Base-by-base conservation (phyloP, 495 filamentous ascomycete species). In the Penicillium crystallinum region DNA sequence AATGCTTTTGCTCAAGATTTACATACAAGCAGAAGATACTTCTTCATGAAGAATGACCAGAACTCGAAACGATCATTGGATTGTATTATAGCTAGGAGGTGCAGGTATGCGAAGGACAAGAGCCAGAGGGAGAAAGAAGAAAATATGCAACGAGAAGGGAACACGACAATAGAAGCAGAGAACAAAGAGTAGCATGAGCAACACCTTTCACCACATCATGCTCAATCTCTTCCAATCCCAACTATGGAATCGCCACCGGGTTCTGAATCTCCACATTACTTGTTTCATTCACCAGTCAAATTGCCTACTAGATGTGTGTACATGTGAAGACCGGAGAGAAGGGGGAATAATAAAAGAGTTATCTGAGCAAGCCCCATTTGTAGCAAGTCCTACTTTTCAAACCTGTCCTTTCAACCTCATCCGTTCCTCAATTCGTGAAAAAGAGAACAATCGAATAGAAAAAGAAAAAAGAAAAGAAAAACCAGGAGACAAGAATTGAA, bases 401-500 rank as follows among this genome's bases (percentile, higher is more conserved):
- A 18, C 9, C 25, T 27, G 29, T 4, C 5, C 5, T 9, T 31
- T 9, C 3, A 2, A 31, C 22, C 34, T 18, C 23, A 18, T 6
- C n/a, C 14, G 31, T 12, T 11, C 27, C 27, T 34, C 37, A 30
- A 38, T 40, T 39, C 54, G 23, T 40, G 29, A 31, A 10, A 11
- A 31, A 31, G 10, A 9, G 19, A 25, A 46, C 36, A 49, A 30
- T 44, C 43, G 12, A 21, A 29, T 7, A 43, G 34, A 35, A 49
- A 33, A 25, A 21, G 41, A 48, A 37, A 40, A 45, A 54, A 47
- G 12, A 40, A 34, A 38, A 27, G 40, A 33, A 54, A 22, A 21
- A 27, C 19, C 23, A 23, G 36, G 29, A 22, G 37, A 37, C 36
- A 21, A 37, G 34, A 59, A 46, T 49, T 41, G 55, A 55, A 49